Percentiles rank a stretch among this genome's conserved stretches.
Conservation (phyloP, 225 moss, liverwort and hornwort genomes). For the Asterella californica region DNA sequence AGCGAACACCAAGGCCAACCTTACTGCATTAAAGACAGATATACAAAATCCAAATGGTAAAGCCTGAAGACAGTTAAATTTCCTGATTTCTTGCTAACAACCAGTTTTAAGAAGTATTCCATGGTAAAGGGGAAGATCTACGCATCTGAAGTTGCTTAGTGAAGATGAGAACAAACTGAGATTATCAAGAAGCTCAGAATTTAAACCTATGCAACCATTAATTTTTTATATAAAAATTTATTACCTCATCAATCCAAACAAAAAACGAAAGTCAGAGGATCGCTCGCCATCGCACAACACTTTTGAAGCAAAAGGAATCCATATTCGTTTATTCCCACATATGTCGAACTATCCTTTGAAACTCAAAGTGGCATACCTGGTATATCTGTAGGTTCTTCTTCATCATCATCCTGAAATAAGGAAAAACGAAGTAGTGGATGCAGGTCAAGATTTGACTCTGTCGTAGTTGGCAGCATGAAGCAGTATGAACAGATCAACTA, state of each 20-base stretch:
- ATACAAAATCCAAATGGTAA: background rate
- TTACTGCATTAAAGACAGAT: slow-evolving; percentile 36
- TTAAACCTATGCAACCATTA: too few relatives aligned
- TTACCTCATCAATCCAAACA: too few relatives aligned
- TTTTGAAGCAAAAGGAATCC: background rate
- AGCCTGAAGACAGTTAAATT: background rate
- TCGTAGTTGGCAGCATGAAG: background rate
- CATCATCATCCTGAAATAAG: slow-evolving; percentile 65
- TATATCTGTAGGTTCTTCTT: slow-evolving; percentile 91
- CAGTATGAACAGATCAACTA: background rate
- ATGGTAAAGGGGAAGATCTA: background rate
- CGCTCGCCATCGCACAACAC: too few relatives aligned
- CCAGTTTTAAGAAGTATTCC: background rate
- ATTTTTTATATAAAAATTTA: too few relatives aligned
- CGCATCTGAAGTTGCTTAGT: background rate
- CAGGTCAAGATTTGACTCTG: background rate
- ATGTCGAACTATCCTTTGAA: background rate
- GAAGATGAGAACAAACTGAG: background rate
- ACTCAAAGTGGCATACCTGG: slow-evolving; percentile 52
- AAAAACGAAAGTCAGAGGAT: too few relatives aligned
- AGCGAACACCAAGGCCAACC: slow-evolving; percentile 84
- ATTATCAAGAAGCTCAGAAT: background rate
- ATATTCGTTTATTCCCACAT: background rate
- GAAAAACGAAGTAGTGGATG: background rate
- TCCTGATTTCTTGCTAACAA: background rate